Conservation (phyloP, 345 rosid species). For the Pseudoturritis turrita region DNA sequence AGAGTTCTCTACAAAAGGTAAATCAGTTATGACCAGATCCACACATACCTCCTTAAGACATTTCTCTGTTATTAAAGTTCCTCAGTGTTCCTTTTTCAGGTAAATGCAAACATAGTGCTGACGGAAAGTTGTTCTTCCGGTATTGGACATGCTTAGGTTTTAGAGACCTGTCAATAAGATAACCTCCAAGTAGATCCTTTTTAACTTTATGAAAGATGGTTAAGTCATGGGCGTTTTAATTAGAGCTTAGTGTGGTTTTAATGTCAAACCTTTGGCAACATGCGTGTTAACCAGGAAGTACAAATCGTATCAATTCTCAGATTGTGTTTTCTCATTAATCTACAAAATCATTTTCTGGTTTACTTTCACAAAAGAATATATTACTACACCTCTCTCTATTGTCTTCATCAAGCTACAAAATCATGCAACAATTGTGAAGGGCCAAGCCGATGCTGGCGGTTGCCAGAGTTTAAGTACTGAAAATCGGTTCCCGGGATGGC, state of each 20-base stretch:
- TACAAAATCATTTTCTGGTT: conserved; percentile 11
- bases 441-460: conserved; percentile 54
- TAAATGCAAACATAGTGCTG: not conserved
- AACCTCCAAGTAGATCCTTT: conserved; percentile 8
- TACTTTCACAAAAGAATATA: conserved; percentile 19
- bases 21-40: not conserved
- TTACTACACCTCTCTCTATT: conserved; percentile 18
- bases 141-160: conserved; percentile 23
- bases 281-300: not conserved
- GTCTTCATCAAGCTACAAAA: conserved; percentile 61
- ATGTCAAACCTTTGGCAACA: not conserved
- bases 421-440: conserved; percentile 72
- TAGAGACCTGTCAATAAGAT: conserved; percentile 7
- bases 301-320: not conserved
- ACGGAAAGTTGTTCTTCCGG: conserved; percentile 13
- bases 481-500: conserved; percentile 40
- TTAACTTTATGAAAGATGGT: not conserved
- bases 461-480: conserved; percentile 54
- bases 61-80: not conserved
- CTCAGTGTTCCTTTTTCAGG: not conserved
- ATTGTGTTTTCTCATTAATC: not conserved
- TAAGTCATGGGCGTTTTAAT: not conserved
- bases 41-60: not conserved
- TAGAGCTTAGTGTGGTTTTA: not conserved
- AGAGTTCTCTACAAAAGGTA: conserved; percentile 70